Conservation (phyloP, 2,329 filamentous ascomycete species). For the Cercospora zeina region DNA sequence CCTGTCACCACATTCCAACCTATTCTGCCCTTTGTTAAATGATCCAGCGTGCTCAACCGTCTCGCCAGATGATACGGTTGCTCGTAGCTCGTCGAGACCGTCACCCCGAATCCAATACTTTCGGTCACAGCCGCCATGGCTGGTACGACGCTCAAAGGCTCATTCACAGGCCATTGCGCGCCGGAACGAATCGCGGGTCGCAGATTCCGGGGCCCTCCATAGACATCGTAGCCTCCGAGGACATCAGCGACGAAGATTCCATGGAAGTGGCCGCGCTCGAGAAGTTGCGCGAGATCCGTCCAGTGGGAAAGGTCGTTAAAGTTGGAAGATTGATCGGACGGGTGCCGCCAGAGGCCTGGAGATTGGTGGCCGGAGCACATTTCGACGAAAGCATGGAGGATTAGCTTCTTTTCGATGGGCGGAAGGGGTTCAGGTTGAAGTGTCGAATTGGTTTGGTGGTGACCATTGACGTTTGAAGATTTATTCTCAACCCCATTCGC, state of each 20-base stretch:
- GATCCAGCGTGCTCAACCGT: constrained; percentile 66
- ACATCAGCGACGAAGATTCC: constrained; percentile 69
- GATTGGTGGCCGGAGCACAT: constrained; percentile 53
- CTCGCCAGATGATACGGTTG: constrained; percentile 67
- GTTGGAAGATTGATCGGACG: constrained; percentile 61
- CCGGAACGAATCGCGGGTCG: constrained; percentile 62
- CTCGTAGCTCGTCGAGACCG: constrained; percentile 67
- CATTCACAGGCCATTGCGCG: constrained; percentile 71
- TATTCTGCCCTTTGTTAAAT: constrained; percentile 56
- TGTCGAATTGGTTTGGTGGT: background rate
- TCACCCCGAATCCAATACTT: constrained; percentile 68
- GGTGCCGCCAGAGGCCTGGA: constrained; percentile 64
- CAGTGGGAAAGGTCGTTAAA: constrained; percentile 64
- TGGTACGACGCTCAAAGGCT: constrained; percentile 63
- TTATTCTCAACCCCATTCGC: background rate
- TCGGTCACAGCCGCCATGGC: constrained; percentile 69
- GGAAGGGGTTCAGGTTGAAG: background rate
- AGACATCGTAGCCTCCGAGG: constrained; percentile 68
- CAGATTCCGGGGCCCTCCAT: constrained; percentile 61
- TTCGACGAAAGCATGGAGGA: constrained; percentile 48
- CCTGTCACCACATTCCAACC: constrained; percentile 58
- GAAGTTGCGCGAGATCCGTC: constrained; percentile 60
- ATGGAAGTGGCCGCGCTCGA: constrained; percentile 64
- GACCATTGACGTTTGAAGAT: background rate
- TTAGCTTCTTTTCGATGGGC: constrained; percentile 41